Base-by-base conservation (phyloP, 2,329 filamentous ascomycete genomes). In the Ophiocordyceps australis region DNA sequence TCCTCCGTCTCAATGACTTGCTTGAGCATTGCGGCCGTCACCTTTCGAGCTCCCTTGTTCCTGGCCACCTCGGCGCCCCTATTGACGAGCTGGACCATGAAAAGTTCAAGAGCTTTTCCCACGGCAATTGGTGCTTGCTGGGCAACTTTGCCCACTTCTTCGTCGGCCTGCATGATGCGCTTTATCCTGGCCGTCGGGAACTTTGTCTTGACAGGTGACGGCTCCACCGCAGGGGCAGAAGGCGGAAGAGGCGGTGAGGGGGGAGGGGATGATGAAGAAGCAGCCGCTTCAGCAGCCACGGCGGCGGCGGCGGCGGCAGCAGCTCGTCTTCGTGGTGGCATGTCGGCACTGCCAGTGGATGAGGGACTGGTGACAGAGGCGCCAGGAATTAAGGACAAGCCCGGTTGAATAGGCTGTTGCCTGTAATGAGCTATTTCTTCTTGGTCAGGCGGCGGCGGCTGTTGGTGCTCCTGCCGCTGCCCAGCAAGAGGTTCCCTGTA, bases 121-220 rank as follows among this genome's bases (percentile, higher is more conserved):
- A 95, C 86, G 15, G 86, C 89, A 29, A 93, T 91, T 11, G 86
- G 86, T 1, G 89, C 94, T 33, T 95, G 89, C 52, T 98, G 89
- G 4, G 89, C 85, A 8, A 98, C 89, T 55, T 98, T 98, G 33
- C 89, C 89, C 1, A 98, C 85, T 47, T 98, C 89, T 45, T 98
- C 89, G 44, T 98, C 89, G 9, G 86, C 86, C 54, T 98, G 89
- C 89, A 98, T 95, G 42, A 98, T 95, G 26, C 89, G 74, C 62
- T 98, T 98, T 59, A 98, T 98, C 33, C 89, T 69, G 10, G 89
- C 89, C 17, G 92, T 92, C 2, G 89, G 89, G 43, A 98, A 98
- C 43, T 94, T 94, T 18, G 86, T 95, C 51, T 72, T 80, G 39
- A 98, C 82, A 22, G 82, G 63, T 50, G 54, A 93, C 54, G 49